These are phyloP conservation scores for Isatis lusitanica DNA, from an alignment of 441 rosid species.

Conservation along the genomic window DNA sequence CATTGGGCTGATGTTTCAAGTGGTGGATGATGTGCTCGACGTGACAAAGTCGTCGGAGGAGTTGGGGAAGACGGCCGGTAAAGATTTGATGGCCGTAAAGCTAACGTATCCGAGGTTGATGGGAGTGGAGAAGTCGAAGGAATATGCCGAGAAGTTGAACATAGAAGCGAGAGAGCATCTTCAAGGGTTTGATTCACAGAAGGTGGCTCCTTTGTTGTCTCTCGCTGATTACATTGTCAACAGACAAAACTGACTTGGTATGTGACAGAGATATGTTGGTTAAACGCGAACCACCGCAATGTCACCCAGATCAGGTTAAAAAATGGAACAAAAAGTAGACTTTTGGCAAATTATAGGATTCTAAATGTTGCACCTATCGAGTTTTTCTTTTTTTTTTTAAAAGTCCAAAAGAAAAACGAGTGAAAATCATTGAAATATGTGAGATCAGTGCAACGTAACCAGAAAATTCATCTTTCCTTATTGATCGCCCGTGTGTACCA, in stretches of 20 bases:
- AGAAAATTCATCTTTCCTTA: no score
- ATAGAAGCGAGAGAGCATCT: constrained; percentile 5
- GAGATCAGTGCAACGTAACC: no score
- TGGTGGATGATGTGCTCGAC: constrained; percentile 52
- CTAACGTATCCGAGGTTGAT: constrained; percentile 44
- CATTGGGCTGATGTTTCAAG: constrained; percentile 50
- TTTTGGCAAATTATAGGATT: background rate
- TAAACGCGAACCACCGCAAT: background rate
- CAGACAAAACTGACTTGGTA: background rate
- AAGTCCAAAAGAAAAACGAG: no score
- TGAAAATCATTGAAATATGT: no score
- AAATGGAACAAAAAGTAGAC: background rate
- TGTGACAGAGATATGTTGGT: background rate
- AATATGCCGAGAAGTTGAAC: constrained; percentile 23
- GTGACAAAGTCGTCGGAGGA: constrained; percentile 44
- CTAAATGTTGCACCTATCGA: no score
- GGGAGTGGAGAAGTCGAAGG: constrained; percentile 39
- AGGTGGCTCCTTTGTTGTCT: constrained; percentile 6
- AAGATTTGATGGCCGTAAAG: constrained; percentile 39
- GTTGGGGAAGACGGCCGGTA: constrained; percentile 46
- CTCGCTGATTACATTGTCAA: constrained; percentile 29
- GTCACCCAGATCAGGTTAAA: no score
- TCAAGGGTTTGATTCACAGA: background rate
- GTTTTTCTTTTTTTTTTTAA: no score
- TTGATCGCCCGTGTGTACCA: no score